These are phyloP conservation scores for Chlorella variabilis DNA, from an alignment of 163 green algal species.

Conservation along the genomic window DNA sequence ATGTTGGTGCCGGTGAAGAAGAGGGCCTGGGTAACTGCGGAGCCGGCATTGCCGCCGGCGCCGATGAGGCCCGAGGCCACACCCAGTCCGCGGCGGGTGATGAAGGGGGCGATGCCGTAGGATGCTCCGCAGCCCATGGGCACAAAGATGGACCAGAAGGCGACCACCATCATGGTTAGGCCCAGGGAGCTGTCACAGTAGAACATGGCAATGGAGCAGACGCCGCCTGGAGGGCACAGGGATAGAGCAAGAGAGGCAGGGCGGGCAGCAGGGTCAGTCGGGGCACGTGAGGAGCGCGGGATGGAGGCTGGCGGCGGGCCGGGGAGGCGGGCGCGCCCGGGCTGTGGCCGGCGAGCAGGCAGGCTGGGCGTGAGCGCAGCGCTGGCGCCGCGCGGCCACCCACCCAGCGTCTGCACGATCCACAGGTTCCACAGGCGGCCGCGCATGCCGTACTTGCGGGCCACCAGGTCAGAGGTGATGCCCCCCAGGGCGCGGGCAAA, in stretches of 20 bases:
- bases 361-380: neutral
- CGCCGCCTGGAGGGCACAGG: constrained; percentile 24
- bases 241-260: neutral
- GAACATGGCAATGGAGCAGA: constrained; percentile 49
- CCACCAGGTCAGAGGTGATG: constrained; percentile 75
- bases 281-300: neutral
- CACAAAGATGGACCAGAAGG: constrained; percentile 47
- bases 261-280: too few species aligned
- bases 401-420: constrained; percentile 47
- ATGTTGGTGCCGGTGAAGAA: constrained; percentile 75
- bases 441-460: constrained; percentile 82
- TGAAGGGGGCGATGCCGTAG: constrained; percentile 78
- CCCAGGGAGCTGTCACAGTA: constrained; percentile 20
- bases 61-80: constrained; percentile 91
- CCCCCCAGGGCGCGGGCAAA: constrained; percentile 85
- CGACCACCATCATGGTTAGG: constrained; percentile 48
- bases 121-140: constrained; percentile 47
- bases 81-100: constrained; percentile 86
- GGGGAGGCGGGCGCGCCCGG: neutral
- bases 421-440: constrained; percentile 85
- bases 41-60: constrained; percentile 85
- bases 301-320: neutral
- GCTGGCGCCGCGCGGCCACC: neutral
- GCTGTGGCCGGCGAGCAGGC: too few species aligned
- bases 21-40: constrained; percentile 78